These are phyloP conservation scores for Paspalum notatum DNA, from an alignment of 176 grass and related monocot genomes.

Conservation along the genomic window DNA sequence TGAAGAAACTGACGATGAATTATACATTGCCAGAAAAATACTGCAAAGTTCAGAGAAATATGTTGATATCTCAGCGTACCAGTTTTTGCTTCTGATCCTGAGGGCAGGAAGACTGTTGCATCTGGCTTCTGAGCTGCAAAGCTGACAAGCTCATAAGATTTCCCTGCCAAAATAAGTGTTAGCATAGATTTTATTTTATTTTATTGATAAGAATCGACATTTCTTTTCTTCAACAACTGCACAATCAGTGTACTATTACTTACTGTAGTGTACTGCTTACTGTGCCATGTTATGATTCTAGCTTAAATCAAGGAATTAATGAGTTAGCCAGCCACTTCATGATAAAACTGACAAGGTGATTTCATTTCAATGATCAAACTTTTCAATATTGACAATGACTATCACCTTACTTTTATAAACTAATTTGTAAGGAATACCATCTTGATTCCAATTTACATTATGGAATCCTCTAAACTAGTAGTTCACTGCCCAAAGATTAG, in stretches of 20 bases:
- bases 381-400: neutral
- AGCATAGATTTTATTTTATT: neutral
- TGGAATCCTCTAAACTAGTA: neutral
- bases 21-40: neutral
- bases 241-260: too few relatives aligned
- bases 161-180: slow-evolving; percentile 52
- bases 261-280: too few relatives aligned
- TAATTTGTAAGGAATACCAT: slow-evolving; percentile 1
- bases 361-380: slow-evolving; percentile 7
- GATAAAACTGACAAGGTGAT: neutral
- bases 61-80: slow-evolving; percentile 43
- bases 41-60: neutral
- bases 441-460: neutral
- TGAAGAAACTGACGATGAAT: neutral
- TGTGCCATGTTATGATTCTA: too few relatives aligned
- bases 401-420: neutral
- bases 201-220: neutral
- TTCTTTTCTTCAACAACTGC: neutral
- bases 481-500: slow-evolving; percentile 15
- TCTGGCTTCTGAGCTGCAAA: slow-evolving; percentile 68
- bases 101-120: slow-evolving; percentile 68
- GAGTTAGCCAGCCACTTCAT: too few relatives aligned
- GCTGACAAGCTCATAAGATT: slow-evolving; percentile 72
- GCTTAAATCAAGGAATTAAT: too few relatives aligned
- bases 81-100: slow-evolving; percentile 58